Conservation (phyloP, 768 basidiomycete species). For the Pholiota conissans region DNA sequence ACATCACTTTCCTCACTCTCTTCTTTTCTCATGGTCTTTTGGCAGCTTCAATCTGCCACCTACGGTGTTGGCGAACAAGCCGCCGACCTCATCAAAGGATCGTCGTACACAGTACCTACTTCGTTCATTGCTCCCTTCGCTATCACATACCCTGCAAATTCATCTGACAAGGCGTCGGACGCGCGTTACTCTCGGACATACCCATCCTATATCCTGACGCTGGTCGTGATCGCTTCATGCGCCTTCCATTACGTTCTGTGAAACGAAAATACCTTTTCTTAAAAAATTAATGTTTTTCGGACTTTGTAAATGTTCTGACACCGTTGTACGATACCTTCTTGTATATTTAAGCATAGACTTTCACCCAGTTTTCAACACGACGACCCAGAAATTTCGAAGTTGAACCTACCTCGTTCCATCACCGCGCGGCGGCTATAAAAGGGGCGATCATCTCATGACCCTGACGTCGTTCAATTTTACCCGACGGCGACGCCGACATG, state of each 20-base stretch:
- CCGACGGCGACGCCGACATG: not conserved
- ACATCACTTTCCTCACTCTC: not conserved
- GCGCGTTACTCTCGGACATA: not conserved
- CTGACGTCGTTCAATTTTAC: not conserved
- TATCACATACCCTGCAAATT: not conserved
- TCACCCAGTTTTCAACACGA: too few relatives aligned
- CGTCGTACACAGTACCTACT: constrained; percentile 17
- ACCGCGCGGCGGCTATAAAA: too few relatives aligned
- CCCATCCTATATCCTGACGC: not conserved
- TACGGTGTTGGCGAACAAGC: constrained; percentile 31
- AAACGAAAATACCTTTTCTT: too few relatives aligned
- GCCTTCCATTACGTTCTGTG: not conserved
- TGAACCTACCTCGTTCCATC: too few relatives aligned
- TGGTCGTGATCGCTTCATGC: not conserved
- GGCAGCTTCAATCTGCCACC: constrained; percentile 26
- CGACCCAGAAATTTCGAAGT: too few relatives aligned
- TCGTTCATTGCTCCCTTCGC: not conserved
- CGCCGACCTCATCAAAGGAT: constrained; percentile 19
- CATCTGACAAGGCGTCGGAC: not conserved
- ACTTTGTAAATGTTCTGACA: too few relatives aligned
- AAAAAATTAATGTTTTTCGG: too few relatives aligned
- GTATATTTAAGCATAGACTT: too few relatives aligned
- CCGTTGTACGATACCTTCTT: too few relatives aligned
- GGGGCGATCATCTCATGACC: not conserved
- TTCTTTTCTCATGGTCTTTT: not conserved